Percentiles rank a stretch among this genome's conserved stretches.
phyloP scores from a whole-genome alignment of 192 early-diverging fungal genomes.

The Coemansia sp. region DNA sequence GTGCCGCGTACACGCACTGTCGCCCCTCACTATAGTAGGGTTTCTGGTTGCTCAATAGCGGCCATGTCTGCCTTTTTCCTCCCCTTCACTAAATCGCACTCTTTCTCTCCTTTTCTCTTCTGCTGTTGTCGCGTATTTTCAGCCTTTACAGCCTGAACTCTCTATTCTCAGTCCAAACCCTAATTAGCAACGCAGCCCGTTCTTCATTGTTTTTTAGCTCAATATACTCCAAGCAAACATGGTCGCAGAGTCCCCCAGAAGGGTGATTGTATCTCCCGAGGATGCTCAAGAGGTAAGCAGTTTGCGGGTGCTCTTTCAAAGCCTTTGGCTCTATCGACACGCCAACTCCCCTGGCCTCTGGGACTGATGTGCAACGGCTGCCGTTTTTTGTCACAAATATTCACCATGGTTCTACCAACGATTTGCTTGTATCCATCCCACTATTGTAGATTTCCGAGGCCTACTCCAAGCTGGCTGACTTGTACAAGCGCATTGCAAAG shows the following conservation, averaged over 20 bases:
- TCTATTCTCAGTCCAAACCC: not conserved
- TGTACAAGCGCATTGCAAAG: constrained; percentile 21
- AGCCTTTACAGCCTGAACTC: not conserved
- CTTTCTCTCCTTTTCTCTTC: not conserved
- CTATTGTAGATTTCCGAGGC: constrained; percentile 25
- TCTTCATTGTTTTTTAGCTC: not conserved
- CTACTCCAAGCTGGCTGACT: constrained; percentile 16
- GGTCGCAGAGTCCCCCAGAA: constrained; percentile 2
- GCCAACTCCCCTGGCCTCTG: no score
- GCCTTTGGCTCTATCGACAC: not conserved
- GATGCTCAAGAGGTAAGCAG: constrained; percentile 4
- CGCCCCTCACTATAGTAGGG: no score
- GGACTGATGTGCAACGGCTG: no score
- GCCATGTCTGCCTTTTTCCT: no score
- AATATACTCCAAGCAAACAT: not conserved
- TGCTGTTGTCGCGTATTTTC: not conserved
- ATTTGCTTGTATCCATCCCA: not conserved
- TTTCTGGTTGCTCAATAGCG: no score
- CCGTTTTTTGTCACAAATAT: no score
- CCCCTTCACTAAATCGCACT: not conserved
- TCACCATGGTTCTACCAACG: no score
- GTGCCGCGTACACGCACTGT: no score
- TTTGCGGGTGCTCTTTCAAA: not conserved
- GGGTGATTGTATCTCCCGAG: not conserved
- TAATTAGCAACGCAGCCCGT: not conserved